Base-by-base conservation (phyloP, 805 yeast genomes). In the Ogataea ramenticola region DNA sequence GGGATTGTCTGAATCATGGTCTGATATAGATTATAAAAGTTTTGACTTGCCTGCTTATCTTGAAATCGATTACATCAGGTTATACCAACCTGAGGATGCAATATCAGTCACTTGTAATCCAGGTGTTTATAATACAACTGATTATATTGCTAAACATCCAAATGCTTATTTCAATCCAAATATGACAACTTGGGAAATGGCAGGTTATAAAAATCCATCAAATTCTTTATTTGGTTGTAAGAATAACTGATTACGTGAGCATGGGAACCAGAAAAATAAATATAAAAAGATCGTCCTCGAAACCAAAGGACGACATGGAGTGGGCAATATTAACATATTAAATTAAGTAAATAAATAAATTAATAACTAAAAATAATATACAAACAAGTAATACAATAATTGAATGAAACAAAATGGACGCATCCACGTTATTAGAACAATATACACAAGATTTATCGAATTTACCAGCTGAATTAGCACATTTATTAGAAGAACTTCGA, bases 401-500 rank as follows among this genome's bases (percentile, higher is more conserved):
- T n/a, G n/a, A n/a, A n/a, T n/a, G 11, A 15, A 4, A 16, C 14
- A 53, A 41, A 14, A 87, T 87, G 96, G 98, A 90, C 65, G 90
- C 97, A 3, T 89, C 96, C n/a, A 77, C 93, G 1, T 75, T 81
- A 8, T 61, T 84, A 33, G 91, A 84, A 50, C 86, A 82, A 53
- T 80, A 82, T 46, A 76, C 82, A 4, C 68, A 65, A 43, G 67
- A 65, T 44, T 45, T 91, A 36, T 79, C 91, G 11, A 91, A 90
- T 54, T 72, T 93, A 37, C 96, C 96, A 21, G 80, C 87, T 5
- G 99, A 91, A 62, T 74, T 91, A 37, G 82, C 82, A 43, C 87
- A 85, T 55, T 66, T 88, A 32, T 66, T 91, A 40, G 85, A 85
- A 42, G 98, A 93, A 61, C 72, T 91, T 32, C 74, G 82, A 42